These are phyloP conservation scores for Thymus quinquecostatus DNA, from an alignment of 257 asterid species.

Conservation along the genomic window DNA sequence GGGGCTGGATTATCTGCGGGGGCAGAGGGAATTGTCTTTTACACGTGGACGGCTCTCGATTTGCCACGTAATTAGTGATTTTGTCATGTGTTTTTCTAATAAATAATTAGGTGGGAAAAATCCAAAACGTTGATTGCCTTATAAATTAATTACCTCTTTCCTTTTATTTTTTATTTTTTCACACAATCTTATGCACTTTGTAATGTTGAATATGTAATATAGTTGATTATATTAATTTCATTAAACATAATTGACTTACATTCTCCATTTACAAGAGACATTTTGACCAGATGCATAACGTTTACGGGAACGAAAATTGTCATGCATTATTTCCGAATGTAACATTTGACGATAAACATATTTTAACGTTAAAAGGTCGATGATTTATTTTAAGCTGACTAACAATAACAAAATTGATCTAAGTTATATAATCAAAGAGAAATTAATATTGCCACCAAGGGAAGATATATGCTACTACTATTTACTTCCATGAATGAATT, in stretches of 20 bases:
- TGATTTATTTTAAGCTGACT: no score
- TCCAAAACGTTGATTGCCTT: slow-evolving; percentile 18
- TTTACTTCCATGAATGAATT: background rate
- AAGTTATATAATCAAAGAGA: background rate
- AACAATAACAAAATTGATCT: background rate
- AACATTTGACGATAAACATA: no score
- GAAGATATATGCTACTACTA: background rate
- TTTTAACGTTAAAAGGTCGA: no score
- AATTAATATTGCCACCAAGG: background rate
- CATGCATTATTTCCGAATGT: no score
- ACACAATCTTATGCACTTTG: background rate
- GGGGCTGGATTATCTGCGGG: slow-evolving; percentile 25
- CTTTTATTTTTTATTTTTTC: background rate
- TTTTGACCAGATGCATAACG: background rate
- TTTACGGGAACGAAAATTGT: no score
- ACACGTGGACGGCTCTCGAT: background rate
- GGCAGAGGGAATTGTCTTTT: slow-evolving; percentile 1
- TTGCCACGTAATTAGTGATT: slow-evolving; percentile 14
- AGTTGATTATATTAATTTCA: background rate
- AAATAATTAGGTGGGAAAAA: slow-evolving; percentile 10
- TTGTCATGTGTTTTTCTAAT: background rate
- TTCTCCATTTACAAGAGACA: background rate
- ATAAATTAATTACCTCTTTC: background rate
- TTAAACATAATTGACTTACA: background rate
- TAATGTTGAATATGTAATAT: no score